phyloP scores from a whole-genome alignment of 2,329 filamentous ascomycete genomes.

The Daldinia sp. region DNA sequence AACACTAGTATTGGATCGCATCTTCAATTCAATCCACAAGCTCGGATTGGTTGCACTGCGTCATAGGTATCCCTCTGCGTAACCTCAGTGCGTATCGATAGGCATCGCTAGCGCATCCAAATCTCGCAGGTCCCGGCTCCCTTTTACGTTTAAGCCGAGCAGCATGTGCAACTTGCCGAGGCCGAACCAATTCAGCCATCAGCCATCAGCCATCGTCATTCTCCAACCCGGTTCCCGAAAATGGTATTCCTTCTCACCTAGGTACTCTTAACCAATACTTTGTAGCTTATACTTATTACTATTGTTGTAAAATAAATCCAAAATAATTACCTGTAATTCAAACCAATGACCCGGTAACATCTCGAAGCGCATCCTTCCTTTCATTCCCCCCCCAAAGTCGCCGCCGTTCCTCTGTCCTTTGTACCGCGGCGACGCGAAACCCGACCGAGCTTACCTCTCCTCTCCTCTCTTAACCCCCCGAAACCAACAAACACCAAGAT shows the following conservation, averaged over 20 bases:
- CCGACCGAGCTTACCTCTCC: background rate
- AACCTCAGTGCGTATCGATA: conserved; percentile 3
- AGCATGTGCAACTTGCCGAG: conserved; percentile 35
- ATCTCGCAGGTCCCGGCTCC: conserved; percentile 4
- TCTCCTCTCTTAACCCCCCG: background rate
- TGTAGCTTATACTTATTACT: too few species aligned
- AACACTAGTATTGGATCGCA: background rate
- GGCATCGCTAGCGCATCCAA: background rate
- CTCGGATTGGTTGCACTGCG: background rate
- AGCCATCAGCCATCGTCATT: conserved; percentile 16
- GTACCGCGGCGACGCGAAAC: background rate
- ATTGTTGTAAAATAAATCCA: too few species aligned
- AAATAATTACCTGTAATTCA: too few species aligned
- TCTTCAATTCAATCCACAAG: background rate
- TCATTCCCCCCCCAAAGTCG: background rate
- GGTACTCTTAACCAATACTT: background rate
- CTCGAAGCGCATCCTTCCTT: background rate
- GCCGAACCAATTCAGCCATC: conserved; percentile 18
- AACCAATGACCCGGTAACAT: conserved; percentile 24
- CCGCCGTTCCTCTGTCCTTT: background rate
- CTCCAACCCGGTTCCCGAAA: background rate
- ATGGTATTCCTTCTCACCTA: conserved; percentile 6
- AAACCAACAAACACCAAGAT: background rate
- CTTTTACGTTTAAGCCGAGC: conserved; percentile 27
- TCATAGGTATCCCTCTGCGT: conserved; percentile 14